A percentile compares a stretch with the other conserved stretches of the same genome.
Conservation (phyloP, 345 rosid species). For the Melaleuca alternifolia region DNA sequence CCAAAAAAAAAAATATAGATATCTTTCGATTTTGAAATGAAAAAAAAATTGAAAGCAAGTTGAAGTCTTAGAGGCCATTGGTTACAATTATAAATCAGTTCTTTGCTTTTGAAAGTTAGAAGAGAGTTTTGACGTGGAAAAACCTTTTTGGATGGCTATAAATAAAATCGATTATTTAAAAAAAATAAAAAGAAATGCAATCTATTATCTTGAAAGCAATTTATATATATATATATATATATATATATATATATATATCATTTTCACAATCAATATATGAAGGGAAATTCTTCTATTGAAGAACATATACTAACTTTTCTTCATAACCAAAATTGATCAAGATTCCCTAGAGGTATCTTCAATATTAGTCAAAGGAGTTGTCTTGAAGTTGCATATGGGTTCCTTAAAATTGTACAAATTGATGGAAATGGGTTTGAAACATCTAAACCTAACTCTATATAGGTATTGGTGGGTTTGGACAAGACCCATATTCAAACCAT, state of each 20-base stretch:
- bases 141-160: not conserved
- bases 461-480: too few species aligned
- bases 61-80: not conserved
- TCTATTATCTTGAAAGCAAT: too few species aligned
- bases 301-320: not conserved
- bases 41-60: too few species aligned
- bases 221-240: too few species aligned
- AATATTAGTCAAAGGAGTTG: not conserved
- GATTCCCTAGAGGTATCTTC: not conserved
- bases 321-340: not conserved
- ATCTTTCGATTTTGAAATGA: not conserved
- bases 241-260: too few species aligned
- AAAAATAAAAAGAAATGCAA: too few species aligned
- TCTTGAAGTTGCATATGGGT: not conserved
- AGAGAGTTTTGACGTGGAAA: not conserved
- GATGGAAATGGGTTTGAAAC: too few species aligned
- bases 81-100: not conserved
- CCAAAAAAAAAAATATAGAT: too few species aligned
- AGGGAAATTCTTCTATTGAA: not conserved
- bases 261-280: too few species aligned
- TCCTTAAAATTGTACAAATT: too few species aligned
- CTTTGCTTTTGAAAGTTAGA: not conserved
- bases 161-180: not conserved
- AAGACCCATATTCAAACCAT: too few species aligned
- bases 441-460: too few species aligned